These are phyloP conservation scores for Yamadazyma atmosphaerica DNA, from an alignment of 1,139 yeast species.

Conservation along the genomic window DNA sequence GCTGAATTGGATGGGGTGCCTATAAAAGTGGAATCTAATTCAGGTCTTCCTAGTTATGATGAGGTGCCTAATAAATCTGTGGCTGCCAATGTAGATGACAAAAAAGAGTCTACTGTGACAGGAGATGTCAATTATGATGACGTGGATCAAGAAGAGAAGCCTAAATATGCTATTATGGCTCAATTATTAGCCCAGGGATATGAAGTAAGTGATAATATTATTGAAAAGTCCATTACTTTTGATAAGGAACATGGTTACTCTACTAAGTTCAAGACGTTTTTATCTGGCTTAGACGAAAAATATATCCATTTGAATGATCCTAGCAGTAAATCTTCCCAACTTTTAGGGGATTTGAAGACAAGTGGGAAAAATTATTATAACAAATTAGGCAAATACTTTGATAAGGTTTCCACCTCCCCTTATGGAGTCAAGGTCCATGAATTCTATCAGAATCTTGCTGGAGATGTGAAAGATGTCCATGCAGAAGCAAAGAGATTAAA, in stretches of 20 bases:
- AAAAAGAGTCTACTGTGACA: slow-evolving; percentile 26
- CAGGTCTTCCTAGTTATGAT: slow-evolving; percentile 11
- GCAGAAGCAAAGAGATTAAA: slow-evolving; percentile 72
- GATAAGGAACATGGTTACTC: slow-evolving; percentile 69
- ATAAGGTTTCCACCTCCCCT: slow-evolving; percentile 33
- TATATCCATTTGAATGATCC: slow-evolving; percentile 59
- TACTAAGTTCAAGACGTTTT: slow-evolving; percentile 54
- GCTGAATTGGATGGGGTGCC: slow-evolving; percentile 67
- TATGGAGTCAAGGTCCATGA: slow-evolving; percentile 42
- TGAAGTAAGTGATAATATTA: slow-evolving; percentile 59
- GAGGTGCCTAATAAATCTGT: slow-evolving; percentile 9
- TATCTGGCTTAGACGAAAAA: slow-evolving; percentile 56
- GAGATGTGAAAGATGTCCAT: slow-evolving; percentile 65
- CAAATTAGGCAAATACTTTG: slow-evolving; percentile 35
- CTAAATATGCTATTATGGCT: slow-evolving; percentile 73
- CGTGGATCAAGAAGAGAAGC: slow-evolving; percentile 74
- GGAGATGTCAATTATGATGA: slow-evolving; percentile 46
- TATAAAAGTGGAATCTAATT: slow-evolving; percentile 46
- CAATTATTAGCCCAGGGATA: slow-evolving; percentile 76
- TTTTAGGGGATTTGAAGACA: slow-evolving; percentile 30
- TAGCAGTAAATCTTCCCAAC: slow-evolving; percentile 20
- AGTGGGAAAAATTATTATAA: slow-evolving; percentile 18
- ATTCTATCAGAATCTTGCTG: slow-evolving; percentile 43
- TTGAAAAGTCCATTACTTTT: slow-evolving; percentile 58
- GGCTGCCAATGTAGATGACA: slow-evolving; percentile 13